Conservation (phyloP, 495 filamentous ascomycete genomes). For the Penicillium coffeae region DNA sequence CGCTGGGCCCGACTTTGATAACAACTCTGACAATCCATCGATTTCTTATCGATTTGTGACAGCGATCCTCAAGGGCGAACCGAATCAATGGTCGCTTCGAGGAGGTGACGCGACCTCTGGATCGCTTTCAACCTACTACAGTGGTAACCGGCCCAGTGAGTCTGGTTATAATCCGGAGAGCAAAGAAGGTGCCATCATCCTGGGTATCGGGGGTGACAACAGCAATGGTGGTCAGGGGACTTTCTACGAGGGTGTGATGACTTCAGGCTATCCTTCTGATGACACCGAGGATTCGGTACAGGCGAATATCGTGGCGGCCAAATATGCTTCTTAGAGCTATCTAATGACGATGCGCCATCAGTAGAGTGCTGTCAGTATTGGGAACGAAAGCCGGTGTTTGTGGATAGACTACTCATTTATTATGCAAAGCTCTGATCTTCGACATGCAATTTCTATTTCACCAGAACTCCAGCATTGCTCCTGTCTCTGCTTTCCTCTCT, state of each 20-base stretch:
- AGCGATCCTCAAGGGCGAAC: conserved; percentile 46
- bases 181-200: conserved; percentile 57
- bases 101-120: conserved; percentile 51
- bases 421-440: too few relatives aligned
- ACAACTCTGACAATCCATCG: conserved; percentile 44
- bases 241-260: conserved; percentile 60
- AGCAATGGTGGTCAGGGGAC: conserved; percentile 53
- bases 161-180: conserved; percentile 55
- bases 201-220: conserved; percentile 56
- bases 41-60: conserved; percentile 50
- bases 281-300: conserved; percentile 52
- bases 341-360: too few relatives aligned
- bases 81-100: conserved; percentile 50
- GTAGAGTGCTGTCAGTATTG: too few relatives aligned
- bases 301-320: conserved; percentile 55
- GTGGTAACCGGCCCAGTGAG: conserved; percentile 41
- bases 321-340: conserved; percentile 45
- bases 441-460: too few relatives aligned
- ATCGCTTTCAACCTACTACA: conserved; percentile 51
- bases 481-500: too few relatives aligned
- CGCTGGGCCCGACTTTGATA: conserved; percentile 36
- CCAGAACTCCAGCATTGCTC: too few relatives aligned
- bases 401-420: too few relatives aligned
- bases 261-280: conserved; percentile 53
- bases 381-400: too few relatives aligned